A percentile compares a stretch with the other conserved stretches of the same genome.
Conservation (phyloP, 2,329 filamentous ascomycete genomes). For the Aspergillus melleus region DNA sequence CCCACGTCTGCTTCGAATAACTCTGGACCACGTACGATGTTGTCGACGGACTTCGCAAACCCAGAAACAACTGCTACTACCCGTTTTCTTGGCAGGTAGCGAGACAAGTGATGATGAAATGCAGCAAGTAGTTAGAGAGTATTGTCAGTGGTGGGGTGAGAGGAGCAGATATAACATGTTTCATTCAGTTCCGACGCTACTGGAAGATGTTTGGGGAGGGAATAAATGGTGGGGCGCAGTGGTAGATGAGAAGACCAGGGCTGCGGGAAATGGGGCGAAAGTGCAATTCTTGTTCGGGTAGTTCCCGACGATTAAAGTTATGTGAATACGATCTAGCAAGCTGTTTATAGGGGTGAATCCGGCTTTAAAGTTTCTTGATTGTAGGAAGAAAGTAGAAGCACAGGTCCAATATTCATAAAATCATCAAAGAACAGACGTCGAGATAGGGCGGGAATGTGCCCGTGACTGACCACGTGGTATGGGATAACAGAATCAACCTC, state of each 20-base stretch:
- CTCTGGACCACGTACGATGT: constrained; percentile 32
- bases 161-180: constrained; percentile 36
- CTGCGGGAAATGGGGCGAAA: constrained; percentile 43
- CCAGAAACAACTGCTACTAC: constrained; percentile 41
- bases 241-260: constrained; percentile 19
- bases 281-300: constrained; percentile 48
- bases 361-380: no score
- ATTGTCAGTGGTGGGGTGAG: constrained; percentile 35
- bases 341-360: no score
- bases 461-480: background rate
- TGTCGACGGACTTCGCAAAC: constrained; percentile 30
- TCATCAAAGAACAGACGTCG: no score
- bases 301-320: background rate
- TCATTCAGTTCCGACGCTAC: constrained; percentile 16
- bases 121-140: constrained; percentile 26
- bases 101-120: constrained; percentile 25
- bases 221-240: constrained; percentile 21
- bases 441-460: background rate
- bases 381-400: no score
- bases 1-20: constrained; percentile 26
- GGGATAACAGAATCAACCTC: background rate
- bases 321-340: no score
- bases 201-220: constrained; percentile 23
- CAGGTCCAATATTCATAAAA: no score
- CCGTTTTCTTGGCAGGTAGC: constrained; percentile 37